These are phyloP conservation scores for Chaetomiaceae sp. DNA, from an alignment of 2,329 filamentous ascomycete genomes.

Conservation along the genomic window DNA sequence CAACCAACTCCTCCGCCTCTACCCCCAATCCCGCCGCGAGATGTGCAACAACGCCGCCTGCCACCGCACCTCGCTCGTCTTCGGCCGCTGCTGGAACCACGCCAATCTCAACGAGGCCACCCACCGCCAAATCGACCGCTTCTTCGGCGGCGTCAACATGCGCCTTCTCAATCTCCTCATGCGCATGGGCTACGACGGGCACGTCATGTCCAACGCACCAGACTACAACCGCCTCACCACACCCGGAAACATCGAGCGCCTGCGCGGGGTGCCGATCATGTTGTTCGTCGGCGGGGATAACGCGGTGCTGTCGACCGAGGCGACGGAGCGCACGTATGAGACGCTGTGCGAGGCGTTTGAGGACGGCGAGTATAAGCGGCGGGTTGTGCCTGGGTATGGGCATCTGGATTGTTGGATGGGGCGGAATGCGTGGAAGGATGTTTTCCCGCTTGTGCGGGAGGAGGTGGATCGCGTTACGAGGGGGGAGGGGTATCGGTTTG, in stretches of 20 bases:
- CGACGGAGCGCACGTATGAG: conserved; percentile 51
- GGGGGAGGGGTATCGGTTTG: conserved; percentile 38
- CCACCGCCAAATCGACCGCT: conserved; percentile 55
- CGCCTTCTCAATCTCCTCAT: conserved; percentile 52
- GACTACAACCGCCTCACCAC: conserved; percentile 44
- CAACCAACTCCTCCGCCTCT: conserved; percentile 54
- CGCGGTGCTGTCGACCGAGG: conserved; percentile 49
- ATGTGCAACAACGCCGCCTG: conserved; percentile 58
- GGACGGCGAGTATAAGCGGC: conserved; percentile 43
- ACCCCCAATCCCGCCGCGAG: conserved; percentile 50
- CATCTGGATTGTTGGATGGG: conserved; percentile 62
- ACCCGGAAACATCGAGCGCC: conserved; percentile 43
- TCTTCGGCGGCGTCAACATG: conserved; percentile 61
- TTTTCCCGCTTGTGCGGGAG: conserved; percentile 52
- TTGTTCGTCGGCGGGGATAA: conserved; percentile 54
- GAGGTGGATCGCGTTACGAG: conserved; percentile 50
- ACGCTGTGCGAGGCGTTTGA: conserved; percentile 46
- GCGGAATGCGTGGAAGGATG: conserved; percentile 52
- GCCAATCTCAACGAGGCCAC: conserved; percentile 61
- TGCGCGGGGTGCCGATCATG: conserved; percentile 51
- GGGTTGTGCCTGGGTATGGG: conserved; percentile 53
- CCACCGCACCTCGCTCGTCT: conserved; percentile 55
- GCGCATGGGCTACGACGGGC: conserved; percentile 47
- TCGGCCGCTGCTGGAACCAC: conserved; percentile 62
- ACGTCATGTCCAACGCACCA: conserved; percentile 49